Conservation (phyloP, 177 flowering plant genomes). For the Tripterygium wilfordii region DNA sequence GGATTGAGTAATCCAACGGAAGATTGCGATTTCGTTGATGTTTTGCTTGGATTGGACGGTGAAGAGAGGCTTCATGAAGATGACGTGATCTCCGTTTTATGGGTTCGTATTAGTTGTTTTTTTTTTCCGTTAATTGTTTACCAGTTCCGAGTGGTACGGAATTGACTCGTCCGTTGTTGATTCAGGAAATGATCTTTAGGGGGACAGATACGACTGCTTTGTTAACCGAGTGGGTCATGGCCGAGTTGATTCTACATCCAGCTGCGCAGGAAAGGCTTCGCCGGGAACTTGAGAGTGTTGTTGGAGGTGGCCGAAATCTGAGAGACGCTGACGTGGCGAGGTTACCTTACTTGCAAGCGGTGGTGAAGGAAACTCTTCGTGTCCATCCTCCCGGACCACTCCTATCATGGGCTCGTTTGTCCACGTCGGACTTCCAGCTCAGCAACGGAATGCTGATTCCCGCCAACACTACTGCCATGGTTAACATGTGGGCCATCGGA, state of each 20-base stretch:
- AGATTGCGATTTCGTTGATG: slow-evolving; percentile 34
- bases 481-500: slow-evolving; percentile 59
- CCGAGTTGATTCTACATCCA: slow-evolving; percentile 24
- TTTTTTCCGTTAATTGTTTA: not conserved
- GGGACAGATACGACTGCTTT: slow-evolving; percentile 33
- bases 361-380: slow-evolving; percentile 26
- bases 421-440: slow-evolving; percentile 37
- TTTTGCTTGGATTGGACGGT: slow-evolving; percentile 23
- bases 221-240: slow-evolving; percentile 35
- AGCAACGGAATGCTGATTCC: slow-evolving; percentile 41
- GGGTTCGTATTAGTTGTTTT: slow-evolving; percentile 13
- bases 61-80: slow-evolving; percentile 20
- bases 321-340: slow-evolving; percentile 20
- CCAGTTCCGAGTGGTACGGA: no score
- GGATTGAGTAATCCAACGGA: slow-evolving; percentile 1
- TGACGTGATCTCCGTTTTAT: slow-evolving; percentile 26
- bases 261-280: slow-evolving; percentile 18
- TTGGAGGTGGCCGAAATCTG: not conserved
- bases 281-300: slow-evolving; percentile 9
- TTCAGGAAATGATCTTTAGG: slow-evolving; percentile 34
- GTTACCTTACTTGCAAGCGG: slow-evolving; percentile 20
- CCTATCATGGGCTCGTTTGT: slow-evolving; percentile 47
- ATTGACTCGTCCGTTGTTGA: not conserved
- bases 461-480: slow-evolving; percentile 39
- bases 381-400: slow-evolving; percentile 41